Percentiles rank a stretch among this genome's conserved stretches.
Conservation (phyloP, 441 rosid genomes). For the Croton setiger region DNA sequence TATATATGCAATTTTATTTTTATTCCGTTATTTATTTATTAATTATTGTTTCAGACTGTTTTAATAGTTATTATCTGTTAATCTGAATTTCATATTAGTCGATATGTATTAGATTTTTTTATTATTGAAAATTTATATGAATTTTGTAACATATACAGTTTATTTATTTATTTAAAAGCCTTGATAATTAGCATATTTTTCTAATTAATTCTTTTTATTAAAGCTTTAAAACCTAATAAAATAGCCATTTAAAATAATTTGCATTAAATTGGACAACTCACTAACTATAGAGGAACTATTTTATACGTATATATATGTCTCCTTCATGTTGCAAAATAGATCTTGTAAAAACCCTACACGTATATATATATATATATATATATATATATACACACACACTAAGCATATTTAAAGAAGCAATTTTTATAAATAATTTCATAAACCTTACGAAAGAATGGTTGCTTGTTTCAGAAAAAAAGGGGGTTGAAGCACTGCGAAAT, state of each 20-base stretch:
- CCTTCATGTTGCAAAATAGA: no score
- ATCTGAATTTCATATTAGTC: no score
- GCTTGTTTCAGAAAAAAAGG: slow-evolving; percentile 19
- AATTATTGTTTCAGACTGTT: neutral
- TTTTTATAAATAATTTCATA: slow-evolving; percentile 12
- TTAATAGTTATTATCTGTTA: no score
- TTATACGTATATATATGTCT: no score
- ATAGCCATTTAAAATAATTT: neutral
- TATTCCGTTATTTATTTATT: no score
- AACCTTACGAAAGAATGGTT: slow-evolving; percentile 12
- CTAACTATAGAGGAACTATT: no score
- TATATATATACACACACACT: no score
- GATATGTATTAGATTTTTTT: no score
- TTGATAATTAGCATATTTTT: neutral
- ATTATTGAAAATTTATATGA: no score
- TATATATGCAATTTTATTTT: neutral
- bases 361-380: neutral
- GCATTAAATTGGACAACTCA: slow-evolving; percentile 1
- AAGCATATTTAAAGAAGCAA: no score
- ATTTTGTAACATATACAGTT: neutral
- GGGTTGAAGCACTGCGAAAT: slow-evolving; percentile 12
- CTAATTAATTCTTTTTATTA: neutral
- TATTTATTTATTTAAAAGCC: neutral
- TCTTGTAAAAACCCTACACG: neutral
- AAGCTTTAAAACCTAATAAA: no score